Base-by-base conservation (phyloP, 176 grass and related monocot species). In the Avena insularis region DNA sequence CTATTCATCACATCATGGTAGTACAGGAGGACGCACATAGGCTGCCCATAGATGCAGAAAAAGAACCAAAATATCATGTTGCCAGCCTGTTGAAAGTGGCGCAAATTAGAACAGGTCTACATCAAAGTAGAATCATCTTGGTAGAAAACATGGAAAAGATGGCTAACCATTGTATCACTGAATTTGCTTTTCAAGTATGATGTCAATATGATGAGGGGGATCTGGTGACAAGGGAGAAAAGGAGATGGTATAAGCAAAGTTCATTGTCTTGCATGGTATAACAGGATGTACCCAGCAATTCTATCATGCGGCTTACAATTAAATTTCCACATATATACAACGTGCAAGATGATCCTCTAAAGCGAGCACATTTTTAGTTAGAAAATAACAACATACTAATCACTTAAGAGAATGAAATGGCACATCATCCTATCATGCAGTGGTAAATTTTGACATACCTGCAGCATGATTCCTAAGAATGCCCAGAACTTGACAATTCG, bases 1-100 rank as follows among this genome's bases (percentile, higher is more conserved):
- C 96, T 84, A 86, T 98, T 98, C 93, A 98, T 98, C 61, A 98
- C 96, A 82, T 98, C 96, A 85, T 98, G 93, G 79, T 94, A 98
- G 73, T 98, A 98, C 75, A 98, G 85, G 23, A 98, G 93, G 89
- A 98, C 55, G 12, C 93, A 91, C 96, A 98, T 98, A 17, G 96
- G 96, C 61, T 98, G 96, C 57, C 96, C 93, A 16, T 94, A 87
- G 78, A 98, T 98, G 85, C 96, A 89, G 89, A 98, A 98, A 84
- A 98, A 96, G 90, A 98, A 94, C 93, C 96, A 98, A 81, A 98
- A 96, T 56, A 96, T 94, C 96, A 98, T 98, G 87, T 98, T 98
- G 45, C 96, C 96, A 79, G 95, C 92, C 96, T 98, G 87, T 73
- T 47, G 15, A 88, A 68, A 25, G 74, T 50, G 2, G 74, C 64